Evolutionary conservation across 371 early-diverging fungal species (phyloP).

Genomic region (Mucor saturninus): DNA sequence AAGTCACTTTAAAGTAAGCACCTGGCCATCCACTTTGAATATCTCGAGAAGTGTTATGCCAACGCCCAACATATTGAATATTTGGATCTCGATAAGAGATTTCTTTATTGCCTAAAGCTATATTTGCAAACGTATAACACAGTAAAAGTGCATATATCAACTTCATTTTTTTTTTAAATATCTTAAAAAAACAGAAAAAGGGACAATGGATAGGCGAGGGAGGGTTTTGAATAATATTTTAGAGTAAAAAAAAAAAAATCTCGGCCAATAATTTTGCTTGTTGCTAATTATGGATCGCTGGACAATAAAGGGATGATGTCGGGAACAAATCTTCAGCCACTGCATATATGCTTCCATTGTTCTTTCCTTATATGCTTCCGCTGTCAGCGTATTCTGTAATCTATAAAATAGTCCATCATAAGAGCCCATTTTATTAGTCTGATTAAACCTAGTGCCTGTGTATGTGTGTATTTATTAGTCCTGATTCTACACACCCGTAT

Average conservation of each 20-base stretch:
- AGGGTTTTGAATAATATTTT: background rate
- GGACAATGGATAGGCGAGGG: background rate
- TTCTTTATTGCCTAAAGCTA: slow-evolving; percentile 4
- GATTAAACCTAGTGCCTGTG: too few relatives aligned
- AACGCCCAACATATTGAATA: slow-evolving; percentile 50
- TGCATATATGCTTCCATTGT: too few relatives aligned
- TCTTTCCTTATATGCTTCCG: background rate
- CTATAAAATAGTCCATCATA: too few relatives aligned
- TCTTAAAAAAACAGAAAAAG: background rate
- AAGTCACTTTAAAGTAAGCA: slow-evolving; percentile 43
- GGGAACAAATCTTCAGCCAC: too few relatives aligned
- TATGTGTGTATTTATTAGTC: too few relatives aligned
- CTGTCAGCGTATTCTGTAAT: background rate
- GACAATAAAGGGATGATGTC: too few relatives aligned
- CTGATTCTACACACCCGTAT: too few relatives aligned
- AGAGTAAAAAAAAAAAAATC: too few relatives aligned
- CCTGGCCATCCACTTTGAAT: slow-evolving; percentile 52
- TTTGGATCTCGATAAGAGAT: slow-evolving; percentile 31
- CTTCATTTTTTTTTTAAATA: background rate
- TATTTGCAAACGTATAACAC: slow-evolving; percentile 1
- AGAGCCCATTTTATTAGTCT: too few relatives aligned
- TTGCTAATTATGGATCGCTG: background rate
- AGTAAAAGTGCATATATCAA: slow-evolving; percentile 5
- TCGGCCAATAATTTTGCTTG: background rate
- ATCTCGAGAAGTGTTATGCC: slow-evolving; percentile 30